phyloP scores from a whole-genome alignment of 2,329 filamentous ascomycete species.

The Beauveria bassiana region DNA sequence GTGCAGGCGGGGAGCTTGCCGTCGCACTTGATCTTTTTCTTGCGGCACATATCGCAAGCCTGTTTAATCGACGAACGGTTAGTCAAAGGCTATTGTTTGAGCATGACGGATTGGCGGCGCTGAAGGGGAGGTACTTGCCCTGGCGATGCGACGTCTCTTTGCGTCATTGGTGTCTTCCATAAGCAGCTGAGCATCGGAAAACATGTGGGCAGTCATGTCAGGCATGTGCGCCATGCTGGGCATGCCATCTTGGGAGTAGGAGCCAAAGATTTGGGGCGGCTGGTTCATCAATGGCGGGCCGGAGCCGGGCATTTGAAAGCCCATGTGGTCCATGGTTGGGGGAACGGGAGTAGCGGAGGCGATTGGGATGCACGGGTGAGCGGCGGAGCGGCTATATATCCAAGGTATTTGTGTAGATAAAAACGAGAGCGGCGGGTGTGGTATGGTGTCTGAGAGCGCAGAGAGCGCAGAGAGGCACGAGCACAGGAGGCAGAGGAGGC shows the following conservation, averaged over 20 bases:
- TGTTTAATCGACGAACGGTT: constrained; percentile 23
- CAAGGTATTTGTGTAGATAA: not conserved
- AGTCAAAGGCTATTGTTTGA: not conserved
- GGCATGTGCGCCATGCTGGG: constrained; percentile 45
- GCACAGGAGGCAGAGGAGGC: too few relatives aligned
- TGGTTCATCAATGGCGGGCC: constrained; percentile 52
- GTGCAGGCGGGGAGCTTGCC: constrained; percentile 91
- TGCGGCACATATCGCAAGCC: constrained; percentile 95
- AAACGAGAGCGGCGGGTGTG: not conserved
- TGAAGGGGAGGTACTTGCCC: constrained; percentile 47
- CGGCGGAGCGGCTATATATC: not conserved
- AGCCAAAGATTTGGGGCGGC: constrained; percentile 61
- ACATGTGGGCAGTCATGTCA: constrained; percentile 53
- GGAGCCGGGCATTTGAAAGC: constrained; percentile 52
- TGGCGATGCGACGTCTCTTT: constrained; percentile 81
- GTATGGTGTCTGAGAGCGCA: not conserved
- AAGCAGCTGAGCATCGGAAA: constrained; percentile 46
- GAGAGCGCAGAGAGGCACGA: not conserved
- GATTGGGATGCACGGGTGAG: not conserved
- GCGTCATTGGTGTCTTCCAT: constrained; percentile 68
- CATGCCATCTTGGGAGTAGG: constrained; percentile 53
- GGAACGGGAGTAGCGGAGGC: not conserved
- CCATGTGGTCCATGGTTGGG: constrained; percentile 42
- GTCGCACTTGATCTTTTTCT: constrained; percentile 97
- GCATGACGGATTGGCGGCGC: not conserved